Evolutionary conservation across 202 grass and related monocot species (phyloP).

Genomic region (Carex arenaria): DNA sequence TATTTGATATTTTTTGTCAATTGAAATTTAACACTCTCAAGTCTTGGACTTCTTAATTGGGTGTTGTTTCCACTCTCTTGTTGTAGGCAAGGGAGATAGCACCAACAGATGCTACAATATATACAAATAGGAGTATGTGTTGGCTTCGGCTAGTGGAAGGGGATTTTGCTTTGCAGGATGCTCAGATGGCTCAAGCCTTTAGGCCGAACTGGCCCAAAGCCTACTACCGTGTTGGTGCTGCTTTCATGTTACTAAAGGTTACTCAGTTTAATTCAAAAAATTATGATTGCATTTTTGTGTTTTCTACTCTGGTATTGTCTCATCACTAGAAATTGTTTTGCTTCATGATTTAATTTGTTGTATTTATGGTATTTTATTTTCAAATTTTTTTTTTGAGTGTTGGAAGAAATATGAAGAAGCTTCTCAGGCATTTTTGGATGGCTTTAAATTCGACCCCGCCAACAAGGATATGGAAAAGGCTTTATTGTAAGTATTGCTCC

Average conservation of each 20-base stretch:
- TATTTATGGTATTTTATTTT: neutral
- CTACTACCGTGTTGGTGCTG: neutral
- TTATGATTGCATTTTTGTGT: neutral
- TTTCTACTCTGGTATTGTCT: neutral
- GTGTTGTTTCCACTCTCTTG: neutral
- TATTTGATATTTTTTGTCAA: neutral
- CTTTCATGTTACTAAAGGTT: slow-evolving; percentile 6
- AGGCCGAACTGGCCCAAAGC: slow-evolving; percentile 2
- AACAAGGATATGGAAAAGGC: slow-evolving; percentile 4
- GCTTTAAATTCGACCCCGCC: neutral
- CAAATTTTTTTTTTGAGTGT: neutral
- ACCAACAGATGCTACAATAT: slow-evolving; percentile 32
- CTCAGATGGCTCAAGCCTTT: neutral
- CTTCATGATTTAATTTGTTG: neutral
- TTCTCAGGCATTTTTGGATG: neutral
- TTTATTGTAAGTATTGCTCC: neutral
- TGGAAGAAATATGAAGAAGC: slow-evolving; percentile 4
- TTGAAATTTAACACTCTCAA: neutral
- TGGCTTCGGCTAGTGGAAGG: slow-evolving; percentile 32
- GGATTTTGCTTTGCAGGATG: slow-evolving; percentile 26
- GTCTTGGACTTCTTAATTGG: neutral
- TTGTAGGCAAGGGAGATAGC: slow-evolving; percentile 13
- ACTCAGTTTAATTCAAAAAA: neutral
- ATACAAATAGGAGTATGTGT: slow-evolving; percentile 44
- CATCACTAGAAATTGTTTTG: neutral